phyloP scores from a whole-genome alignment of 768 basidiomycete species.

The Pleurotus djamor region DNA sequence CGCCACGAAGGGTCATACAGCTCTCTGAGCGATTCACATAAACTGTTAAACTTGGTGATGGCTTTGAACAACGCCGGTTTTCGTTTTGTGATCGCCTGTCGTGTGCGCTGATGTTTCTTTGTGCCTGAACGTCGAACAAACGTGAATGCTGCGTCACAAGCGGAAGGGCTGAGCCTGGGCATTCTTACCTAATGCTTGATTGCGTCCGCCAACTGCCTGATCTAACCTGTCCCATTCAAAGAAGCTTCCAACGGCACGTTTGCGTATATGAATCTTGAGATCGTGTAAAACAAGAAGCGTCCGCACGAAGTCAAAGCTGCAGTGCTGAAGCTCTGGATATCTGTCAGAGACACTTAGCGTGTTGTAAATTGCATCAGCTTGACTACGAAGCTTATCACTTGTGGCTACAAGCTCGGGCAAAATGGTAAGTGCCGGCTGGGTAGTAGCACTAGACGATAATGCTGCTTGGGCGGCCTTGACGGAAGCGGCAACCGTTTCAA shows the following conservation, averaged over 20 bases:
- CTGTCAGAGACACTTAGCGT: no score
- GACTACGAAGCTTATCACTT: no score
- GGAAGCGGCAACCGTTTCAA: no score
- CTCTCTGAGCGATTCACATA: slow-evolving; percentile 19
- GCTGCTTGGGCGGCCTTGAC: no score
- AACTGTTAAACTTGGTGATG: slow-evolving; percentile 25
- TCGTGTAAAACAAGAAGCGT: slow-evolving; percentile 30
- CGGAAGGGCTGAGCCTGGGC: no score
- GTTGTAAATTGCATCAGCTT: no score
- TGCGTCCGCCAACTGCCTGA: slow-evolving; percentile 24
- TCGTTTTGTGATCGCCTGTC: slow-evolving; percentile 25
- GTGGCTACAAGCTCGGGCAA: no score
- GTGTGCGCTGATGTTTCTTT: slow-evolving; percentile 28
- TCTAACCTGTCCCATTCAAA: slow-evolving; percentile 34
- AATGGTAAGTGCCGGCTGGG: no score
- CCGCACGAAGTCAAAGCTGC: slow-evolving; percentile 26
- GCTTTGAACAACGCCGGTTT: slow-evolving; percentile 23
- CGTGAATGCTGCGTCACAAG: background rate
- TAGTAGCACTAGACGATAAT: no score
- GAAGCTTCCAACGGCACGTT: slow-evolving; percentile 28
- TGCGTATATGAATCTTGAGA: slow-evolving; percentile 36
- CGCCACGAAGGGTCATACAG: slow-evolving; percentile 17
- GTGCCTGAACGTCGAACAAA: slow-evolving; percentile 24
- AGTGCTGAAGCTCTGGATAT: no score
- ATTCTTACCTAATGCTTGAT: slow-evolving; percentile 29